phyloP scores from a whole-genome alignment of 2,329 filamentous ascomycete genomes.

The Didymosphaeria variabile region DNA sequence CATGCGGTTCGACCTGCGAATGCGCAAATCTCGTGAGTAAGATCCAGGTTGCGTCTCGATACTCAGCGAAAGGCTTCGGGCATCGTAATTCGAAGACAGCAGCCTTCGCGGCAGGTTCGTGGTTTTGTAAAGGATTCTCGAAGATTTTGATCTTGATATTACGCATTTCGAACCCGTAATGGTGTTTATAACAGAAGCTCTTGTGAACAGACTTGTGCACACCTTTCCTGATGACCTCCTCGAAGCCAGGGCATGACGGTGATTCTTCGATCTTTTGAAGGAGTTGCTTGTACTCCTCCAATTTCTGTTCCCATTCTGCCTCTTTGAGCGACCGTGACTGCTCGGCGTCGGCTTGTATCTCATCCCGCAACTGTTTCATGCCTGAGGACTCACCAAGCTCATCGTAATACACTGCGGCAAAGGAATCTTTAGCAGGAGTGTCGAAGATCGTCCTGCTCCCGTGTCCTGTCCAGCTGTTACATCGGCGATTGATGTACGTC shows the following conservation, averaged over 20 bases:
- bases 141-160: constrained; percentile 57
- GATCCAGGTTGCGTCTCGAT: constrained; percentile 63
- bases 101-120: constrained; percentile 48
- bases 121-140: constrained; percentile 60
- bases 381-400: constrained; percentile 28
- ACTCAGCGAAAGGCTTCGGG: constrained; percentile 57
- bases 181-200: constrained; percentile 57
- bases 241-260: not conserved
- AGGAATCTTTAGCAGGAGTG: constrained; percentile 52
- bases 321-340: constrained; percentile 46
- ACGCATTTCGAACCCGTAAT: constrained; percentile 44
- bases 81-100: constrained; percentile 63
- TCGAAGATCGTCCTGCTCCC: constrained; percentile 58
- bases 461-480: constrained; percentile 20
- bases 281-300: constrained; percentile 49
- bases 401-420: constrained; percentile 59
- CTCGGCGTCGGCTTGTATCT: constrained; percentile 49
- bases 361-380: constrained; percentile 41
- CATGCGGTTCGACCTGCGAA: constrained; percentile 11
- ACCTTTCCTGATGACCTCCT: constrained; percentile 6
- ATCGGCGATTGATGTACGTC: constrained; percentile 56
- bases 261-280: constrained; percentile 42
- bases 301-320: constrained; percentile 49
- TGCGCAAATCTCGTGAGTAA: constrained; percentile 53
- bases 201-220: constrained; percentile 21